phyloP scores from a whole-genome alignment of 2,329 filamentous ascomycete genomes.

The Fusarium guadeloupense region DNA sequence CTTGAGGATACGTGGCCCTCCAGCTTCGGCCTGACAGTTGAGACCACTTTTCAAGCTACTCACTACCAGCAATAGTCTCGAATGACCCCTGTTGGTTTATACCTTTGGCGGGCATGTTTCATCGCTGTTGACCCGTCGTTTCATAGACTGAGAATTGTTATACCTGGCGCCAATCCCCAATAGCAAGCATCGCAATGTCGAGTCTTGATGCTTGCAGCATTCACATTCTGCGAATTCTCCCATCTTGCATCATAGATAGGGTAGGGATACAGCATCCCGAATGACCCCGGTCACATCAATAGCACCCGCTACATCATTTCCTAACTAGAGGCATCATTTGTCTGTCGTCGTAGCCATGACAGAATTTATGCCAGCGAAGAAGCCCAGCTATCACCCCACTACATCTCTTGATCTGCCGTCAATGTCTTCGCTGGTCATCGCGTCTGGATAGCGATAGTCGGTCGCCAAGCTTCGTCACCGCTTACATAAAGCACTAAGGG shows the following conservation, averaged over 20 bases:
- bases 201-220: too few species aligned
- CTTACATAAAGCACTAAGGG: slow-evolving; percentile 13
- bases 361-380: neutral
- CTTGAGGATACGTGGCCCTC: slow-evolving; percentile 30
- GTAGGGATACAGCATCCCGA: too few species aligned
- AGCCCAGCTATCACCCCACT: neutral
- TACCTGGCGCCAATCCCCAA: too few species aligned
- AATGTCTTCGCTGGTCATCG: neutral
- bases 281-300: too few species aligned
- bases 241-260: too few species aligned
- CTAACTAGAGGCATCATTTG: too few species aligned
- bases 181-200: neutral
- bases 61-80: slow-evolving; percentile 2
- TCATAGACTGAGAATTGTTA: neutral
- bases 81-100: slow-evolving; percentile 3
- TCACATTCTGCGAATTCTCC: too few species aligned
- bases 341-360: neutral
- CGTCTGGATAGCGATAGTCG: neutral
- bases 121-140: neutral
- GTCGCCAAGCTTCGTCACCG: slow-evolving; percentile 2
- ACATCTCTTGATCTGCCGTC: neutral
- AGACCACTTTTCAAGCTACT: slow-evolving; percentile 24
- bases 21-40: neutral
- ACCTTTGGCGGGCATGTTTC: neutral
- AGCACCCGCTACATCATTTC: too few species aligned